Evolutionary conservation across 805 yeast genomes (phyloP).

Genomic region (Spencermartinsiella europaea): DNA sequence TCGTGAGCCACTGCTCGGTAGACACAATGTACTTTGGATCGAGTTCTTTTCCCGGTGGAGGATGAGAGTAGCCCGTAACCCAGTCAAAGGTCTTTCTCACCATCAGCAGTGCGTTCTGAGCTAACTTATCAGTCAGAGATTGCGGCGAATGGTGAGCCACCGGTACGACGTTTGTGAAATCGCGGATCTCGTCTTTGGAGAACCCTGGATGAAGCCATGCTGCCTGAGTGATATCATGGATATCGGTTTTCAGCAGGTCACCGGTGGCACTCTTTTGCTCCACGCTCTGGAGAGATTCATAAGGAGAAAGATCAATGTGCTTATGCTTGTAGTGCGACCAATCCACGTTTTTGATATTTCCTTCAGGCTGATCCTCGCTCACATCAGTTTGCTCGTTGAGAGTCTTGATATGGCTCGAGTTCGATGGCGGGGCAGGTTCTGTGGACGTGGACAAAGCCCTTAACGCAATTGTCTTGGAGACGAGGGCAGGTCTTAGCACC

Average conservation of each 20-base stretch:
- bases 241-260: conserved; percentile 14
- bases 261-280: neutral
- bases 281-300: neutral
- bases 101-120: conserved; percentile 41
- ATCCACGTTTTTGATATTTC: neutral
- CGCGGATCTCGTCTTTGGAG: conserved; percentile 34
- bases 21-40: conserved; percentile 47
- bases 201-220: conserved; percentile 44
- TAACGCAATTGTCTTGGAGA: neutral
- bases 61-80: conserved; percentile 61
- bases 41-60: conserved; percentile 36
- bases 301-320: neutral
- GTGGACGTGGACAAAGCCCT: neutral
- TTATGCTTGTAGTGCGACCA: neutral
- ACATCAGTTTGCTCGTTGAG: neutral
- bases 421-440: neutral
- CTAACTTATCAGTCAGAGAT: conserved; percentile 47
- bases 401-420: no score
- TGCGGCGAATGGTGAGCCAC: conserved; percentile 50
- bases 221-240: conserved; percentile 16
- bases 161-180: conserved; percentile 28
- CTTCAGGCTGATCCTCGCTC: neutral
- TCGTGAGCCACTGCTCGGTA: conserved; percentile 56
- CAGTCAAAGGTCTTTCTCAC: conserved; percentile 52
- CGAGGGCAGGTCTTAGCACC: neutral